A percentile compares a stretch with the other conserved stretches of the same genome.
phyloP scores from a whole-genome alignment of 371 early-diverging fungal genomes.

The Rhizopus stolonifer region DNA sequence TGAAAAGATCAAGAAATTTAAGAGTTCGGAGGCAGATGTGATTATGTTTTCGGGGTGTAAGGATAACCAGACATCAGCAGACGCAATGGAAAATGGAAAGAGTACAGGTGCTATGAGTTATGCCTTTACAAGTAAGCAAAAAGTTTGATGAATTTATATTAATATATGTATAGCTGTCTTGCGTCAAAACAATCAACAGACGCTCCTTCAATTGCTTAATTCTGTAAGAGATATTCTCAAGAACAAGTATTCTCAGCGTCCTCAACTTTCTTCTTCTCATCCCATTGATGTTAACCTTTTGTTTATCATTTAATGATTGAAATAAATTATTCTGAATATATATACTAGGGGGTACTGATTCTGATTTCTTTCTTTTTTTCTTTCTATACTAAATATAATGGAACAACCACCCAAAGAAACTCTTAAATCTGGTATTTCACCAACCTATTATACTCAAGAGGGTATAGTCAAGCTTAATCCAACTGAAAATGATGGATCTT shows the following conservation, averaged over 20 bases:
- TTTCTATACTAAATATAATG: too few species aligned
- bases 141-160: not conserved
- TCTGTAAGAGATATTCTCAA: slow-evolving; percentile 65
- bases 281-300: slow-evolving; percentile 2
- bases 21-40: slow-evolving; percentile 68
- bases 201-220: slow-evolving; percentile 75
- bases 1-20: slow-evolving; percentile 41
- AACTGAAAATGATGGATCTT: too few species aligned
- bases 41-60: slow-evolving; percentile 87
- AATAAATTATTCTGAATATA: too few species aligned
- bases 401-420: too few species aligned
- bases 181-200: slow-evolving; percentile 57
- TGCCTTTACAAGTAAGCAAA: slow-evolving; percentile 57
- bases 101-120: slow-evolving; percentile 86
- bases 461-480: too few species aligned
- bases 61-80: slow-evolving; percentile 87
- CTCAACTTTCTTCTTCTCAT: slow-evolving; percentile 64
- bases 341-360: too few species aligned
- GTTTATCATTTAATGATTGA: slow-evolving; percentile 1
- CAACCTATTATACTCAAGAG: too few species aligned
- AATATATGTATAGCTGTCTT: slow-evolving; percentile 37
- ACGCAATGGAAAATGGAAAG: slow-evolving; percentile 60
- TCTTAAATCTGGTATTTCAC: too few species aligned
- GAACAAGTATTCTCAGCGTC: slow-evolving; percentile 75
- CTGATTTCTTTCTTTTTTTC: too few species aligned